A percentile compares a stretch with the other conserved stretches of the same genome.
These are phyloP conservation scores for Blastomyces parvus DNA, from an alignment of 2,329 filamentous ascomycete species.

Conservation along the genomic window DNA sequence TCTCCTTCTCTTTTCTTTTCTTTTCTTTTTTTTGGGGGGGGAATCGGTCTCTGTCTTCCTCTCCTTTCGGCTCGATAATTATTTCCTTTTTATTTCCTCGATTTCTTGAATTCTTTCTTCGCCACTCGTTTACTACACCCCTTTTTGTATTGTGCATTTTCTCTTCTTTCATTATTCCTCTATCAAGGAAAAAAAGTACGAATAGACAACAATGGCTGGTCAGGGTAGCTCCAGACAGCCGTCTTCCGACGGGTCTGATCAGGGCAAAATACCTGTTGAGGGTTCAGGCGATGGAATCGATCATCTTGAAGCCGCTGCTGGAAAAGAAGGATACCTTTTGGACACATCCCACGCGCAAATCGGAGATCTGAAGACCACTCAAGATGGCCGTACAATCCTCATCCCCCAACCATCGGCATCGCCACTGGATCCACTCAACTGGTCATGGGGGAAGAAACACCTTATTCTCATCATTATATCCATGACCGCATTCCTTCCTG, in stretches of 20 bases:
- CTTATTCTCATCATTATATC: constrained; percentile 32
- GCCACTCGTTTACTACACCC: not conserved
- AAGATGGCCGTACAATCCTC: constrained; percentile 28
- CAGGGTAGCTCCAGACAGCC: not conserved
- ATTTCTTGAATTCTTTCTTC: not conserved
- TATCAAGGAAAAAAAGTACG: not conserved
- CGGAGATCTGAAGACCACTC: constrained; percentile 23
- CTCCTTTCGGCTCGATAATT: not conserved
- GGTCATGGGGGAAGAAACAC: constrained; percentile 27
- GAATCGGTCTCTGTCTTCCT: too few species aligned
- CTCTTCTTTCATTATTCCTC: not conserved
- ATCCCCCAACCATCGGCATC: constrained; percentile 31
- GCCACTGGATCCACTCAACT: constrained; percentile 33
- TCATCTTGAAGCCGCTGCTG: not conserved
- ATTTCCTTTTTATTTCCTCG: not conserved
- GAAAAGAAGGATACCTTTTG: constrained; percentile 25
- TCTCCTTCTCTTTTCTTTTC: not conserved
- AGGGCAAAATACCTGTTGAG: not conserved
- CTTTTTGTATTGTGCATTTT: not conserved
- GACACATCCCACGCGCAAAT: constrained; percentile 20
- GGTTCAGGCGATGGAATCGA: not conserved
- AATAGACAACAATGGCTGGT: not conserved
- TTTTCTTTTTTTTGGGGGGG: not conserved
- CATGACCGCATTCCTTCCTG: constrained; percentile 31
- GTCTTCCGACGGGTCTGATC: not conserved